Evolutionary conservation across 345 rosid genomes (phyloP).

Genomic region (Gossypium stocksii): DNA sequence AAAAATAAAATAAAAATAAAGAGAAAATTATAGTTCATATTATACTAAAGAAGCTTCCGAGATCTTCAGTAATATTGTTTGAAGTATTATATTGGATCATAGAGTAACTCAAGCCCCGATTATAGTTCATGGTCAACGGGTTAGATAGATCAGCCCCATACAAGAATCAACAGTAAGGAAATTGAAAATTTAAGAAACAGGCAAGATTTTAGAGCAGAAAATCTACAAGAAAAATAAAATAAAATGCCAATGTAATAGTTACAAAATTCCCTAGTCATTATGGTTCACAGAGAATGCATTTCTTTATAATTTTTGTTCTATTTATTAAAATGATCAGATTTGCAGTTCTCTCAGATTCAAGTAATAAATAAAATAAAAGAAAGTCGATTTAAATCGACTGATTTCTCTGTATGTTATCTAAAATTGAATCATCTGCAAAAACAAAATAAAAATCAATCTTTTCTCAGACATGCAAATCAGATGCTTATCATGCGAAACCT

Average conservation of each 20-base stretch:
- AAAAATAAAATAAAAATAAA: neutral
- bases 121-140: neutral
- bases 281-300: too few species aligned
- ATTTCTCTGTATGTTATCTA: neutral
- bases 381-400: neutral
- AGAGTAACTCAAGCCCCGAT: neutral
- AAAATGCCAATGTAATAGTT: neutral
- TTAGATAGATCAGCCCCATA: neutral
- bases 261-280: neutral
- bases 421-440: neutral
- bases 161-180: neutral
- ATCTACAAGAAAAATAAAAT: slow-evolving; percentile 15
- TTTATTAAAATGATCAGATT: neutral
- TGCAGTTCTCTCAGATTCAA: neutral
- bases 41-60: too few species aligned
- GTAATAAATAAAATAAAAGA: neutral
- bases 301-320: too few species aligned
- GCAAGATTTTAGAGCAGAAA: neutral
- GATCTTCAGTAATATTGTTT: too few species aligned
- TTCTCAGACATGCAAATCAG: slow-evolving; percentile 4
- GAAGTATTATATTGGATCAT: neutral
- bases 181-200: neutral
- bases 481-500: neutral
- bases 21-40: slow-evolving; percentile 13
- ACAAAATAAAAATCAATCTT: neutral